Conservation (phyloP, 2,329 filamentous ascomycete genomes). For the Sporothrix pseudoabietina region DNA sequence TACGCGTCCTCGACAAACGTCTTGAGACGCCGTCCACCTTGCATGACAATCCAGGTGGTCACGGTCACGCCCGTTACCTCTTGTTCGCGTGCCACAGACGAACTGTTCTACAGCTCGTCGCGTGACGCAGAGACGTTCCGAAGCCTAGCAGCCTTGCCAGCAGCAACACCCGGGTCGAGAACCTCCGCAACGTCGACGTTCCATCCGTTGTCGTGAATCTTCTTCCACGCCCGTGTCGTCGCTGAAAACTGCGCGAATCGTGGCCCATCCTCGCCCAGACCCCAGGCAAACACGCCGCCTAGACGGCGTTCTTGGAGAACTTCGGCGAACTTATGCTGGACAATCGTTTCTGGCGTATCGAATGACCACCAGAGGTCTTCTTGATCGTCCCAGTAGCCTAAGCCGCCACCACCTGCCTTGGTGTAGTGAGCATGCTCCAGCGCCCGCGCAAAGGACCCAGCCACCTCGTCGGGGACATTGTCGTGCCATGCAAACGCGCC, state of each 20-base stretch:
- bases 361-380: constrained; percentile 72
- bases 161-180: neutral
- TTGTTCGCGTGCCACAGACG: neutral
- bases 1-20: neutral
- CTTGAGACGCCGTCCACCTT: neutral
- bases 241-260: constrained; percentile 47
- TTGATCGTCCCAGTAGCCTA: constrained; percentile 66
- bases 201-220: neutral
- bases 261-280: constrained; percentile 66
- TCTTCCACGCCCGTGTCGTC: constrained; percentile 38
- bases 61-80: neutral
- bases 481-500: constrained; percentile 63
- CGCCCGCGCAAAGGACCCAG: constrained; percentile 61
- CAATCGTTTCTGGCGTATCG: constrained; percentile 64
- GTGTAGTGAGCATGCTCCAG: constrained; percentile 58
- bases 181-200: neutral
- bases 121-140: constrained; percentile 1
- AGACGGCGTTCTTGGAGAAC: constrained; percentile 60
- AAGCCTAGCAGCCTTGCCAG: neutral
- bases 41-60: neutral
- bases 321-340: constrained; percentile 58
- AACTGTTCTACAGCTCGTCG: constrained; percentile 37
- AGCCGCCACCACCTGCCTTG: constrained; percentile 61
- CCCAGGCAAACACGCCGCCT: constrained; percentile 76
- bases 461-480: constrained; percentile 54